Base-by-base conservation (phyloP, 2,329 filamentous ascomycete genomes). In the Fusarium armeniacum region DNA sequence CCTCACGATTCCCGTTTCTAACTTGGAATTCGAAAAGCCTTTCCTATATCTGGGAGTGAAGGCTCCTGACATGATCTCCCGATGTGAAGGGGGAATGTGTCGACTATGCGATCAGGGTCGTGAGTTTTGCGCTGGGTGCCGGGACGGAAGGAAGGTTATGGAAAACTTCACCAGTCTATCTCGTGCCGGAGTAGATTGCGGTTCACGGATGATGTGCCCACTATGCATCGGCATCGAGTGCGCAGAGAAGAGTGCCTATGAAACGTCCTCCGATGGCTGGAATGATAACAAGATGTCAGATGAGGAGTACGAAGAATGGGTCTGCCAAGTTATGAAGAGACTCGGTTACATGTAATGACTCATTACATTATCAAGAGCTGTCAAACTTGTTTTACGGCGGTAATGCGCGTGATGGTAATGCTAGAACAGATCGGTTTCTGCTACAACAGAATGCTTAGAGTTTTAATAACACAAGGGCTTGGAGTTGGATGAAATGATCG, bases 111-210 rank as follows among this genome's bases (percentile, higher is more conserved):
- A 11, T 7, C 2, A 30, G 12, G 13, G 12, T n/a, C 35, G 35
- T 18, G 18, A 6, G 35, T 11, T 28, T 16, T 51, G 35, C 18
- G 18, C 12, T 10, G 35, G 35, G 12, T 40, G 33, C 72, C n/a
- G 10, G 4, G 6, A 20, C 5, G 24, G 26, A 4, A 24, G 15
- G 3, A 5, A 11, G 4, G 38, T 5, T 13, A 12, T n/a, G 11
- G 43, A 45, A 24, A 10, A 2, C 5, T n/a, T 45, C 9, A 40
- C 20, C 6, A 8, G 3, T 8, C 0, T 36, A 5, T 3, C 0
- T n/a, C 5, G 18, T 10, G 2, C 5, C 0, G 15, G 8, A 12
- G 4, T 9, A 11, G 0, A 24, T n/a, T 12, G 15, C 8, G 5
- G 20, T 12, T 35, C 8, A 13, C 2, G 2, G 2, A 33, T 47